Conservation (phyloP, 108 stramenopile genomes). For the Cafeteria roenbergensis region DNA sequence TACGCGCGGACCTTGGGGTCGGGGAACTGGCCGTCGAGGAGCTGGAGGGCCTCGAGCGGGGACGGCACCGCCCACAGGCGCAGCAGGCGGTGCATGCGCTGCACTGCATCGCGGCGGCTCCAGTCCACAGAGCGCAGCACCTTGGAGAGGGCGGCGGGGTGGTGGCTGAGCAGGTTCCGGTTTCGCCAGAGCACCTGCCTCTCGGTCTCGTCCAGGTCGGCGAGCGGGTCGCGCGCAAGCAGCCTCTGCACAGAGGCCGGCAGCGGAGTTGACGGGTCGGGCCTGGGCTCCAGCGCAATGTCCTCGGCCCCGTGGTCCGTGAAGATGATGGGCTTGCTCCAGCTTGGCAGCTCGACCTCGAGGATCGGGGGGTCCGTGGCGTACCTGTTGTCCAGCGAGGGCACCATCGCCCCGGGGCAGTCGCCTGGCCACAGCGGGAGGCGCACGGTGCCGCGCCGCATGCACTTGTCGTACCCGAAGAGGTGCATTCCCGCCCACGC, state of each 20-base stretch:
- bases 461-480: conserved; percentile 5
- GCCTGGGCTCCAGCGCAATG: not conserved
- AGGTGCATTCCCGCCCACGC: conserved; percentile 14
- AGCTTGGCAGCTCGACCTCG: not conserved
- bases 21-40: conserved; percentile 10
- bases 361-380: not conserved
- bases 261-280: not conserved
- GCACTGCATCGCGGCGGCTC: conserved; percentile 12
- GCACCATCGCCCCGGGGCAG: conserved; percentile 1
- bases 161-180: conserved; percentile 5
- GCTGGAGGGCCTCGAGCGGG: conserved; percentile 21
- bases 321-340: conserved; percentile 2
- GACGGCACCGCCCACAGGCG: conserved; percentile 5
- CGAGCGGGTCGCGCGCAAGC: conserved; percentile 10
- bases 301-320: not conserved
- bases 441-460: conserved; percentile 7
- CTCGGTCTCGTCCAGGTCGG: conserved; percentile 10
- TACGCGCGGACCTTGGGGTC: conserved; percentile 20
- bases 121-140: conserved; percentile 24
- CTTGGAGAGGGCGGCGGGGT: conserved; percentile 23
- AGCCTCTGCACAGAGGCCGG: not conserved
- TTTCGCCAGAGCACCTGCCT: conserved; percentile 21
- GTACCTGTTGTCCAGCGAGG: conserved; percentile 10
- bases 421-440: conserved; percentile 19
- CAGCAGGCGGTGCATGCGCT: conserved; percentile 21